Evolutionary conservation across 106 monocot genomes (phyloP).

Genomic region (Phalaenopsis equestris): DNA sequence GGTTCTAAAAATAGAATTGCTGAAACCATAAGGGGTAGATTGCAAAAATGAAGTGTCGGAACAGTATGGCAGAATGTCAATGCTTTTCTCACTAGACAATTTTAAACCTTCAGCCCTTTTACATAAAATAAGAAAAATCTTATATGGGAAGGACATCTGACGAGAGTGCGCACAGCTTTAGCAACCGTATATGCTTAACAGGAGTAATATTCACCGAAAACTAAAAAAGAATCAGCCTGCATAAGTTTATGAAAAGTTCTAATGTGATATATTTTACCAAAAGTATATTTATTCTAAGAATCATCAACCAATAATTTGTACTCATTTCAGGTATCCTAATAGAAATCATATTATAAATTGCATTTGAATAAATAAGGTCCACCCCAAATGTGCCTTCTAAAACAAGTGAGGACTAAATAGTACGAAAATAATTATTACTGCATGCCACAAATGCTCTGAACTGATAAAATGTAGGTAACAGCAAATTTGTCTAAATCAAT

Average conservation of each 20-base stretch:
- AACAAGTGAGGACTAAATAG: not conserved
- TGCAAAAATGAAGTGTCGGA: not conserved
- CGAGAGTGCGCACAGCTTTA: not conserved
- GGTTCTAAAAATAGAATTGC: not conserved
- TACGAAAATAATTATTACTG: not conserved
- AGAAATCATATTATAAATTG: not conserved
- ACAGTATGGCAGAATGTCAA: not conserved
- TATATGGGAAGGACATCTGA: not conserved
- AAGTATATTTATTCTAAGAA: not conserved
- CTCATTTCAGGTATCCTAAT: not conserved
- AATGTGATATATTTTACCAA: not conserved
- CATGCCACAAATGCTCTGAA: not conserved
- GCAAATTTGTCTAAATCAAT: not conserved
- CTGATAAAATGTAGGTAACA: not conserved
- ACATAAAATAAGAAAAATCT: not conserved
- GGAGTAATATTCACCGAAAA: not conserved
- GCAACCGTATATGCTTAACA: not conserved
- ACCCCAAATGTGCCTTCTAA: not conserved
- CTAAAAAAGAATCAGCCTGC: not conserved
- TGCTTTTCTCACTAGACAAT: not conserved
- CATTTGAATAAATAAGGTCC: not conserved
- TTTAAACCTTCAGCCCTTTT: not conserved
- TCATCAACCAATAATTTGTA: not conserved
- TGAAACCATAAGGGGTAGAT: not conserved
- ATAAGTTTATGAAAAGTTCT: not conserved